These are phyloP conservation scores for Backusella australiensis DNA, from an alignment of 192 early-diverging fungal species.

Conservation along the genomic window DNA sequence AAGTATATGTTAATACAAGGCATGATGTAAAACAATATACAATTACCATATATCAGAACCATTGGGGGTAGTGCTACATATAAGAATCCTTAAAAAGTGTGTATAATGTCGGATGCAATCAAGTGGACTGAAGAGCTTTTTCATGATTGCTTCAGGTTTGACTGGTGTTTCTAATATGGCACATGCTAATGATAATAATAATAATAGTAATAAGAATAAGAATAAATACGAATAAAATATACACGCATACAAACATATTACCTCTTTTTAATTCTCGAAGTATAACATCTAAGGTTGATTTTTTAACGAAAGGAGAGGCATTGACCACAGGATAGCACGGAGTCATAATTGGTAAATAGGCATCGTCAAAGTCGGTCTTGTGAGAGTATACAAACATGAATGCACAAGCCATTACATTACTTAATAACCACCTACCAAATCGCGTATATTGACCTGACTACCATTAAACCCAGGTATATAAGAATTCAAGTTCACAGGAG, in stretches of 20 bases:
- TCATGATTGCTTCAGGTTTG: not conserved
- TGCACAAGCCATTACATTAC: not conserved
- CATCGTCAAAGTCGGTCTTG: constrained; percentile 14
- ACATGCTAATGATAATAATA: not conserved
- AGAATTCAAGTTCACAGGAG: constrained; percentile 17
- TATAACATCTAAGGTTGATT: constrained; percentile 20
- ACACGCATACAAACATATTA: not conserved
- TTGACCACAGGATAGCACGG: constrained; percentile 32
- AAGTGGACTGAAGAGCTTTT: constrained; percentile 20
- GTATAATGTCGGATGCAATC: constrained; percentile 11
- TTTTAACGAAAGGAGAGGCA: constrained; percentile 19
- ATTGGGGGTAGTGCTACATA: constrained; percentile 8
- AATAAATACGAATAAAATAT: not conserved
- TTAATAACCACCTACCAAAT: not conserved
- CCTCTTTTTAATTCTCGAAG: constrained; percentile 25
- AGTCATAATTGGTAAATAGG: constrained; percentile 27
- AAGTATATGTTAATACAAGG: not conserved
- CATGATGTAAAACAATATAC: not conserved
- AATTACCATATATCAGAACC: constrained; percentile 28
- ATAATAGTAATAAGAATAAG: not conserved
- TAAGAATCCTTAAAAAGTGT: constrained; percentile 19
- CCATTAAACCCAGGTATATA: constrained; percentile 13
- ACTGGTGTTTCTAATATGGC: not conserved
- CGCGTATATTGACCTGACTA: not conserved
- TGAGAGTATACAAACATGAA: not conserved